These are phyloP conservation scores for Russula brevipes DNA, from an alignment of 768 basidiomycete genomes.

Conservation along the genomic window DNA sequence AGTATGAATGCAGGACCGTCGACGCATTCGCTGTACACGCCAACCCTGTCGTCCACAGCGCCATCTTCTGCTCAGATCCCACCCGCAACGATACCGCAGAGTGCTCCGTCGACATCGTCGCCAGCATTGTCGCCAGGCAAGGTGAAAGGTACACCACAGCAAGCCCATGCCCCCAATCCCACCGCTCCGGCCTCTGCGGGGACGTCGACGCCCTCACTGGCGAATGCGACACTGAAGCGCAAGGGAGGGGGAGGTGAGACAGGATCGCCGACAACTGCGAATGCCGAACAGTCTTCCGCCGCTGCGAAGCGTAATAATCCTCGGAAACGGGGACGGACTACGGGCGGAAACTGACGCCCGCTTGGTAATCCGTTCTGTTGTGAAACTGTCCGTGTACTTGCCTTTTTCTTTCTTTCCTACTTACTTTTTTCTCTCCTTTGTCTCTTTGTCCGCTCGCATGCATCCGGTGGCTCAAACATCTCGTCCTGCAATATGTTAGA, in stretches of 20 bases:
- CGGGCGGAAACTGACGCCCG: conserved; percentile 38
- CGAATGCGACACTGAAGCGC: conserved; percentile 34
- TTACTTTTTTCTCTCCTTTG: background rate
- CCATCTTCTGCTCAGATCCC: conserved; percentile 16
- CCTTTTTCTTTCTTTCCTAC: background rate
- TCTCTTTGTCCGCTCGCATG: conserved; percentile 5
- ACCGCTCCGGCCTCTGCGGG: conserved; percentile 8
- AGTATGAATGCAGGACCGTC: conserved; percentile 21
- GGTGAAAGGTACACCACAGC: conserved; percentile 24
- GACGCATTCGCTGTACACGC: conserved; percentile 20
- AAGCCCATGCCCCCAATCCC: conserved; percentile 25
- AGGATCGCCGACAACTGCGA: conserved; percentile 49
- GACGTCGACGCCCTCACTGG: conserved; percentile 30
- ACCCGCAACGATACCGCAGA: conserved; percentile 41
- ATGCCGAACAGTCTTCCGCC: conserved; percentile 42
- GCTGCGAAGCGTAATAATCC: conserved; percentile 41
- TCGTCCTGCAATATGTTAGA: conserved; percentile 26
- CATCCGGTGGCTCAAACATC: conserved; percentile 21
- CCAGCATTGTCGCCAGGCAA: conserved; percentile 22
- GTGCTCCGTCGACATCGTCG: conserved; percentile 10
- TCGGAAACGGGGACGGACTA: conserved; percentile 53
- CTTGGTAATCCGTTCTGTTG: background rate
- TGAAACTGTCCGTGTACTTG: conserved; percentile 6
- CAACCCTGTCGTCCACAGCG: conserved; percentile 18
- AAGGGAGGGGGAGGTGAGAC: conserved; percentile 33